Evolutionary conservation across 805 yeast species (phyloP).

Genomic region (Lipomyces sp.): DNA sequence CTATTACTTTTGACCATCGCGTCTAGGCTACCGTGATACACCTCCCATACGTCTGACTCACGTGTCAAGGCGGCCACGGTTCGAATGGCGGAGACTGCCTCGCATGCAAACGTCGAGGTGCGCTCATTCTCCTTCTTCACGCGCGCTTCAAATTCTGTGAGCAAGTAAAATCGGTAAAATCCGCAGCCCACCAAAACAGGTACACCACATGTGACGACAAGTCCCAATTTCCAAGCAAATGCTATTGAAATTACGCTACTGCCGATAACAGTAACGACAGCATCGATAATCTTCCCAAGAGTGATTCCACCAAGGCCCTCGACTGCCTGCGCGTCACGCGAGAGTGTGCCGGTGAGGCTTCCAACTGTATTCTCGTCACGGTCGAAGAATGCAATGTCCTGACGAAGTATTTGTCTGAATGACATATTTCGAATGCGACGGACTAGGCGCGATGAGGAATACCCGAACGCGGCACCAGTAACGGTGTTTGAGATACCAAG

Average conservation of each 20-base stretch:
- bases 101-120: slow-evolving; percentile 50
- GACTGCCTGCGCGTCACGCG: slow-evolving; percentile 42
- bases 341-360: slow-evolving; percentile 40
- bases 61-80: slow-evolving; percentile 52
- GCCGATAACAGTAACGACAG: slow-evolving; percentile 47
- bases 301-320: slow-evolving; percentile 44
- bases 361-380: slow-evolving; percentile 41
- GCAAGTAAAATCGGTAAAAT: slow-evolving; percentile 47
- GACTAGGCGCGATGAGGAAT: slow-evolving; percentile 37
- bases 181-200: slow-evolving; percentile 49
- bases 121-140: slow-evolving; percentile 48
- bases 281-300: slow-evolving; percentile 43
- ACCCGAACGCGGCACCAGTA: slow-evolving; percentile 33
- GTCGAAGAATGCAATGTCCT: slow-evolving; percentile 43
- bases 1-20: slow-evolving; percentile 46
- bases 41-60: slow-evolving; percentile 47
- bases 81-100: slow-evolving; percentile 49
- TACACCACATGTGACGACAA: slow-evolving; percentile 49
- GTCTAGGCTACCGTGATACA: slow-evolving; percentile 39
- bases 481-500: slow-evolving; percentile 31
- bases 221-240: slow-evolving; percentile 50
- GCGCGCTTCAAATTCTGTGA: slow-evolving; percentile 45
- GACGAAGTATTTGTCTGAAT: slow-evolving; percentile 40
- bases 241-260: slow-evolving; percentile 49
- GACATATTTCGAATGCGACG: slow-evolving; percentile 39